Evolutionary conservation across 2,329 filamentous ascomycete genomes (phyloP).

Genomic region (Clarireedia paspali): DNA sequence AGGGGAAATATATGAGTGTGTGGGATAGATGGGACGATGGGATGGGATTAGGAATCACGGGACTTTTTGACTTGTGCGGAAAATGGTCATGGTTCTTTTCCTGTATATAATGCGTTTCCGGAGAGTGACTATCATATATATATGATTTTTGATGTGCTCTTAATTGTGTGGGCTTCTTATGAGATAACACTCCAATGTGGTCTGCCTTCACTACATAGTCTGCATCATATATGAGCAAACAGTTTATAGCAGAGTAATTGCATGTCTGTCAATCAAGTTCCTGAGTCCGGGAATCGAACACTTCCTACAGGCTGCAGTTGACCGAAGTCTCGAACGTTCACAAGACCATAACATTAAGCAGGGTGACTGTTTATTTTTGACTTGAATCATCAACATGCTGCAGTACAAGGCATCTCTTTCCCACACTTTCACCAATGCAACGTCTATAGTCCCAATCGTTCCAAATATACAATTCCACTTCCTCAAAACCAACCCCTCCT

Average conservation of each 20-base stretch:
- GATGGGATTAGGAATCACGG: neutral
- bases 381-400: slow-evolving; percentile 4
- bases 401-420: slow-evolving; percentile 5
- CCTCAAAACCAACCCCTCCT: neutral
- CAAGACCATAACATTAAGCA: neutral
- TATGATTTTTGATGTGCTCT: neutral
- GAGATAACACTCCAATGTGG: neutral
- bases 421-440: neutral
- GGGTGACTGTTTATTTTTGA: slow-evolving; percentile 2
- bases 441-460: neutral
- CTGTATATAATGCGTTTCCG: slow-evolving; percentile 16
- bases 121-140: slow-evolving; percentile 7
- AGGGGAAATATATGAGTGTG: too few relatives aligned
- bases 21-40: neutral
- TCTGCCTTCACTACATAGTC: too few relatives aligned
- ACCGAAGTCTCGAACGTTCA: too few relatives aligned
- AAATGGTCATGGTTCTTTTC: slow-evolving; percentile 7
- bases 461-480: slow-evolving; percentile 15
- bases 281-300: too few relatives aligned
- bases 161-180: neutral
- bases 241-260: too few relatives aligned
- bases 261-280: too few relatives aligned
- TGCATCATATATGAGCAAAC: too few relatives aligned
- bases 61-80: too few relatives aligned
- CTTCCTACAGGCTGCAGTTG: too few relatives aligned